phyloP scores from a whole-genome alignment of 2,329 filamentous ascomycete genomes.

The Calonectria montana region DNA sequence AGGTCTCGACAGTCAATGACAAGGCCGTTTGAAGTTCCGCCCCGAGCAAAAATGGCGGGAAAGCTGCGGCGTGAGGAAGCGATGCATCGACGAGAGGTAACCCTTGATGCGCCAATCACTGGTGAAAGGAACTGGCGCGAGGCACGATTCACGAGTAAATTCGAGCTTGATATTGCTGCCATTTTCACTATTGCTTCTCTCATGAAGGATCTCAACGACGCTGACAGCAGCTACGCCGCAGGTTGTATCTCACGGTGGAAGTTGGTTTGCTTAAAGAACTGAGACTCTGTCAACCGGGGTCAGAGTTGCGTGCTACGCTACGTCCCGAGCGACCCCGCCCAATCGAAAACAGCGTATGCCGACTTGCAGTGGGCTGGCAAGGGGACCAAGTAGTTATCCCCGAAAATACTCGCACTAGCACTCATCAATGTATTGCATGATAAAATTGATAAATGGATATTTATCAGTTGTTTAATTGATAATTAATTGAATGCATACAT shows the following conservation, averaged over 20 bases:
- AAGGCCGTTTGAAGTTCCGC: constrained; percentile 76
- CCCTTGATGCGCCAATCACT: neutral
- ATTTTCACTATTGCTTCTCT: neutral
- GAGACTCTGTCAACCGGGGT: neutral
- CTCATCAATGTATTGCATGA: too few relatives aligned
- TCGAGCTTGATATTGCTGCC: neutral
- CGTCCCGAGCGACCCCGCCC: neutral
- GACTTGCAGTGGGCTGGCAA: too few relatives aligned
- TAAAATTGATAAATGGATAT: too few relatives aligned
- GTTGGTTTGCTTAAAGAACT: neutral
- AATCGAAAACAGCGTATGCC: neutral
- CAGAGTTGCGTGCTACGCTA: neutral
- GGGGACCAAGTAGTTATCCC: too few relatives aligned
- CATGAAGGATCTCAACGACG: neutral
- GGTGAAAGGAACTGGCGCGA: constrained; percentile 14
- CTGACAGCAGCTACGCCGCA: too few relatives aligned
- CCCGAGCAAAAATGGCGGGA: constrained; percentile 61
- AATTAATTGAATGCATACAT: too few relatives aligned
- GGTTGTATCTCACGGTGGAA: neutral
- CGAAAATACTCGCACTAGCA: too few relatives aligned
- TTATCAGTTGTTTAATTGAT: too few relatives aligned
- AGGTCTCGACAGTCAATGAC: constrained; percentile 57
- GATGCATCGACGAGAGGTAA: constrained; percentile 7
- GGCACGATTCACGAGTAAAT: neutral
- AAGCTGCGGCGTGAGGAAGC: constrained; percentile 42